Evolutionary conservation across 2,329 filamentous ascomycete genomes (phyloP).

Genomic region (Camillea tinctor): DNA sequence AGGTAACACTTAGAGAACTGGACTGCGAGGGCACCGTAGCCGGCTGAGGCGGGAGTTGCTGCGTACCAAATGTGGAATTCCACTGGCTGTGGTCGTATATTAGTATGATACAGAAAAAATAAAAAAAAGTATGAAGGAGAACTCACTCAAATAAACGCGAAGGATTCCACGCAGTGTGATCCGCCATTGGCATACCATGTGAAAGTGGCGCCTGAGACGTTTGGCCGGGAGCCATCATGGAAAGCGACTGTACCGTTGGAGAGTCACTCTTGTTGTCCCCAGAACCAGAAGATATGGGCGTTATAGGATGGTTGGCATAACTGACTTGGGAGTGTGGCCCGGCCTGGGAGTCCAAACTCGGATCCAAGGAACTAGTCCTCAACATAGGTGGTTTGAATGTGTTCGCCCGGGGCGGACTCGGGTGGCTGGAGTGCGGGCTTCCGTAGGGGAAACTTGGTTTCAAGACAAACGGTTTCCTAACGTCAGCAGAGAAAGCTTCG

Average conservation of each 20-base stretch:
- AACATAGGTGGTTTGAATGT: conserved; percentile 49
- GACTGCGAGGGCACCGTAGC: conserved; percentile 44
- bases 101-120: not conserved
- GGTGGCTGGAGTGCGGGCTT: conserved; percentile 66
- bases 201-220: conserved; percentile 52
- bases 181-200: conserved; percentile 59
- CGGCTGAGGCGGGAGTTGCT: conserved; percentile 46
- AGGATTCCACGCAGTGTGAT: conserved; percentile 76
- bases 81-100: conserved; percentile 66
- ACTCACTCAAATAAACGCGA: conserved; percentile 87
- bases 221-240: conserved; percentile 64
- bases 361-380: conserved; percentile 50
- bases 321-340: conserved; percentile 60
- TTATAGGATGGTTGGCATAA: conserved; percentile 70
- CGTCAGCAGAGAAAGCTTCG: conserved; percentile 87
- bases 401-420: conserved; percentile 60
- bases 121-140: conserved; percentile 3
- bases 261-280: conserved; percentile 76
- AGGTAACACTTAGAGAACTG: conserved; percentile 52
- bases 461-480: conserved; percentile 79
- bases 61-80: conserved; percentile 89
- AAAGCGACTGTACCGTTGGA: conserved; percentile 68
- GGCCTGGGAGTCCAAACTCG: conserved; percentile 52
- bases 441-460: conserved; percentile 86
- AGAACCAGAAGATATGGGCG: conserved; percentile 72